Base-by-base conservation (phyloP, 2,329 filamentous ascomycete species). In the Arthrobotrys sphaeroides region DNA sequence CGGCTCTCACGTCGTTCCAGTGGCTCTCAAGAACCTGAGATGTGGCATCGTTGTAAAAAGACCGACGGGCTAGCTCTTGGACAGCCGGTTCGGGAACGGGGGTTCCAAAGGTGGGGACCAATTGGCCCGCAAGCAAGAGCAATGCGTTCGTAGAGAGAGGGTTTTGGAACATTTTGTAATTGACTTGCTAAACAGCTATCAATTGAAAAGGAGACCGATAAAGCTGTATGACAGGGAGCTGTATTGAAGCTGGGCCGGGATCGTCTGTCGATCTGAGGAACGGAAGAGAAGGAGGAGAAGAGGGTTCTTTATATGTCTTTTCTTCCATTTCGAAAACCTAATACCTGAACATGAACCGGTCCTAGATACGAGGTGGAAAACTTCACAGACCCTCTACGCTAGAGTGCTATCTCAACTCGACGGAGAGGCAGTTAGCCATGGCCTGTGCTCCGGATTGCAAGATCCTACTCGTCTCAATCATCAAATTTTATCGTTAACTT, bases 201-300 rank as follows among this genome's bases (percentile, higher is more conserved):
- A 55, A 31, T 38, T 55, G 22, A 38, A 55, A 7, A 55, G 16
- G 13, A 13, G 28, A 55, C 49, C 38, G 49, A 59, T 42, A 7
- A 16, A 59, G 53, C 40, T 67, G 28, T 59, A n/a, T 18, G 60
- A 51, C 51, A 18, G n/a, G 28, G 13, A 24, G 47, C 26, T 65
- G 33, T 28, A 22, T 61, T 61, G 65, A 61, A 55, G 55, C 53
- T 49, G 42, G 42, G 9, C 31, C 16, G 53, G 43, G 65, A 69
- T 53, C 65, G 31, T 69, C 65, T 69, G 65, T 69, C 65, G 65
- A 69, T 69, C 65, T 69, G 33, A 61, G 31, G 31, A 31, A 40
- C 16, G 9, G 26, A 42, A 20, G 5, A 36, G n/a, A 7, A 12
- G 31, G 31, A 51, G 45, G 40, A 43, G 5, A 28, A 24, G 26